A percentile compares a stretch with the other conserved stretches of the same genome.
phyloP scores from a whole-genome alignment of 495 filamentous ascomycete species.

The Venustampulla echinocandica region DNA sequence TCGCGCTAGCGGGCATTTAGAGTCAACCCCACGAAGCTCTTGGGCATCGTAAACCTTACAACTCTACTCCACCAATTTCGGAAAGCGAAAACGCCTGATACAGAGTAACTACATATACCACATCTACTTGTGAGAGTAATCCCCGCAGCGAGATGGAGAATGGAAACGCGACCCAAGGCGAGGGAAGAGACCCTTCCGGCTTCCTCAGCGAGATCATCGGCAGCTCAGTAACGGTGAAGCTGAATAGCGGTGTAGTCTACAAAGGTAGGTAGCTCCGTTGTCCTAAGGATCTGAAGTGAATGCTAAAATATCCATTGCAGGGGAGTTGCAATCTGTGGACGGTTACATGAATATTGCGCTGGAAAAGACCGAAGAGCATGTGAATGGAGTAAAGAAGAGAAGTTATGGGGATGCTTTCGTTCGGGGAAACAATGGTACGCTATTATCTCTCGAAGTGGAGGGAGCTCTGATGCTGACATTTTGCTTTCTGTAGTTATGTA shows the following conservation, averaged over 20 bases:
- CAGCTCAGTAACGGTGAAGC: slow-evolving; percentile 82
- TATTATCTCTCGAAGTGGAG: slow-evolving; percentile 6
- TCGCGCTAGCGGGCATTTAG: slow-evolving; percentile 3
- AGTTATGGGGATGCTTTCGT: slow-evolving; percentile 95
- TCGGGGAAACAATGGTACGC: slow-evolving; percentile 85
- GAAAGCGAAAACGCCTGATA: too few relatives aligned
- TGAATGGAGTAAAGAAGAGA: slow-evolving; percentile 69
- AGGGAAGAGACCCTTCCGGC: slow-evolving; percentile 79
- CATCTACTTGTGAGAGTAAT: too few relatives aligned
- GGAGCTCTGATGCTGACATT: slow-evolving; percentile 4
- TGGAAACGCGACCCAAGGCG: slow-evolving; percentile 46
- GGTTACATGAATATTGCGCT: slow-evolving; percentile 99
- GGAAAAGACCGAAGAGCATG: slow-evolving; percentile 87
- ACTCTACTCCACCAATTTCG: too few relatives aligned
- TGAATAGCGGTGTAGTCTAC: slow-evolving; percentile 93
- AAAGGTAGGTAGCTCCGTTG: slow-evolving; percentile 53
- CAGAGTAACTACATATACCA: too few relatives aligned
- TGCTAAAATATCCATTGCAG: slow-evolving; percentile 33
- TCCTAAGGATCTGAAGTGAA: slow-evolving; percentile 2
- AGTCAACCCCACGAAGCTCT: neutral
- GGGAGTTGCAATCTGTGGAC: slow-evolving; percentile 91
- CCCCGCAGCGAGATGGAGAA: slow-evolving; percentile 56
- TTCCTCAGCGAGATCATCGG: slow-evolving; percentile 92
- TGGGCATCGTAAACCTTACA: neutral
- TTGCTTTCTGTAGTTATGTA: slow-evolving; percentile 53